Evolutionary conservation across 768 basidiomycete species (phyloP).

Genomic region (Daedaleopsis sinensis): DNA sequence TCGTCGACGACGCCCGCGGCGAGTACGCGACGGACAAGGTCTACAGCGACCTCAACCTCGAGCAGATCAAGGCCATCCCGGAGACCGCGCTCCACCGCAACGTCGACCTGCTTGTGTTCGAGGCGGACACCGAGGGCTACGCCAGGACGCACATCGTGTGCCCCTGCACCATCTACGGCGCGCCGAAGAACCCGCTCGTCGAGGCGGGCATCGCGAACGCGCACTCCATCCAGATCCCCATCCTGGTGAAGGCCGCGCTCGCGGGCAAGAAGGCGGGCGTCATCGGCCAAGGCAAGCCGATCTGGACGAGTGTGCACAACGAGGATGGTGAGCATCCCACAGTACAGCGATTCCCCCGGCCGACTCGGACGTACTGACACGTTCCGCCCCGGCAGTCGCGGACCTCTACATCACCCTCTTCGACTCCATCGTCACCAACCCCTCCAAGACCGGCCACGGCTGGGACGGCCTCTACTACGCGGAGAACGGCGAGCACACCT

Average conservation of each 20-base stretch:
- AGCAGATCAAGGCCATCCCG: slow-evolving; percentile 50
- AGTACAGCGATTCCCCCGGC: neutral
- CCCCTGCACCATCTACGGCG: slow-evolving; percentile 63
- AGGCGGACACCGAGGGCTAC: slow-evolving; percentile 54
- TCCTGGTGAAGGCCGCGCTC: slow-evolving; percentile 46
- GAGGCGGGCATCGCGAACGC: slow-evolving; percentile 55
- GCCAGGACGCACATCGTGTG: slow-evolving; percentile 54
- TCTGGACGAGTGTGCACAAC: slow-evolving; percentile 63
- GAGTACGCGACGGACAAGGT: slow-evolving; percentile 41
- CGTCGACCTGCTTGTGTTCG: slow-evolving; percentile 51
- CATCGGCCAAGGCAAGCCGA: slow-evolving; percentile 58
- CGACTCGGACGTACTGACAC: neutral
- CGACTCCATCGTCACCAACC: slow-evolving; percentile 36
- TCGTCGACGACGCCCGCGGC: slow-evolving; percentile 49
- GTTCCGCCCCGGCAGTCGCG: slow-evolving; percentile 36
- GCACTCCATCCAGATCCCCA: slow-evolving; percentile 55
- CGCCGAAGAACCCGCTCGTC: slow-evolving; percentile 49
- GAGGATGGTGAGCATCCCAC: slow-evolving; percentile 45
- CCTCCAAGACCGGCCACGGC: slow-evolving; percentile 32
- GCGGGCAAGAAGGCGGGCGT: slow-evolving; percentile 53
- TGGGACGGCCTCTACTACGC: slow-evolving; percentile 41
- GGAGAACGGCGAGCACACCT: slow-evolving; percentile 36
- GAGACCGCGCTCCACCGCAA: slow-evolving; percentile 48
- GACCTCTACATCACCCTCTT: slow-evolving; percentile 47
- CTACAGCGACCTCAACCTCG: slow-evolving; percentile 54